Evolutionary conservation across 2,329 filamentous ascomycete genomes (phyloP).

Genomic region (Fusarium foetens): DNA sequence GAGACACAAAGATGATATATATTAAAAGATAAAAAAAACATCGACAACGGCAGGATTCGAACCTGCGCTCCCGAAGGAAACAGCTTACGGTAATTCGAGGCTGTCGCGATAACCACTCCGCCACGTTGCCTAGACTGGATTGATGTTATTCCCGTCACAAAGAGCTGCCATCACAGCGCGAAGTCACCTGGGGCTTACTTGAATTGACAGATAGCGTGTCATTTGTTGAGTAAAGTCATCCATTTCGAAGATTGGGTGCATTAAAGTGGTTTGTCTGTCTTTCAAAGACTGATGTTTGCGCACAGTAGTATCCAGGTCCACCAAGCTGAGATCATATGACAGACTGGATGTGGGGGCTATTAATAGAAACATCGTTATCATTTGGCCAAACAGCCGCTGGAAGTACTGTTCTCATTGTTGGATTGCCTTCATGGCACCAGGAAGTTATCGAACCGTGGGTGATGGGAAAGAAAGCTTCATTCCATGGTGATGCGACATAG

Average conservation of each 20-base stretch:
- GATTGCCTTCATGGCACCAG: neutral
- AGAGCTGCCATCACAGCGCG: neutral
- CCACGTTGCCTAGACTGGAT: slow-evolving; percentile 3
- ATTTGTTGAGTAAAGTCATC: neutral
- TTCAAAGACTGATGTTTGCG: neutral
- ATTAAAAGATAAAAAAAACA: neutral
- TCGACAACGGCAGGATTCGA: slow-evolving; percentile 23
- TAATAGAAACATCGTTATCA: neutral
- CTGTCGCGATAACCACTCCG: slow-evolving; percentile 14
- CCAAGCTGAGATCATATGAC: neutral
- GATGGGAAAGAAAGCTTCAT: neutral
- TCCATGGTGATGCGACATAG: neutral
- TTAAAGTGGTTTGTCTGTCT: neutral
- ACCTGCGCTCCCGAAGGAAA: slow-evolving; percentile 20
- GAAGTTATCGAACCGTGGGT: neutral
- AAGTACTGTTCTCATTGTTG: neutral
- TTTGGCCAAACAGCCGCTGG: neutral
- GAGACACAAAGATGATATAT: neutral
- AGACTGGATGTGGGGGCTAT: neutral
- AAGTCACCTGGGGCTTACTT: neutral
- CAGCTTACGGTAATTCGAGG: slow-evolving; percentile 1
- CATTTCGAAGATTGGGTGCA: neutral
- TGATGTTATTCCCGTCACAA: neutral
- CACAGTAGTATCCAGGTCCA: neutral
- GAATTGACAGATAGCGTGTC: accelerated